A percentile compares a stretch with the other conserved stretches of the same genome.
Conservation (phyloP, 495 filamentous ascomycete species). For the Annulohypoxylon nitens region DNA sequence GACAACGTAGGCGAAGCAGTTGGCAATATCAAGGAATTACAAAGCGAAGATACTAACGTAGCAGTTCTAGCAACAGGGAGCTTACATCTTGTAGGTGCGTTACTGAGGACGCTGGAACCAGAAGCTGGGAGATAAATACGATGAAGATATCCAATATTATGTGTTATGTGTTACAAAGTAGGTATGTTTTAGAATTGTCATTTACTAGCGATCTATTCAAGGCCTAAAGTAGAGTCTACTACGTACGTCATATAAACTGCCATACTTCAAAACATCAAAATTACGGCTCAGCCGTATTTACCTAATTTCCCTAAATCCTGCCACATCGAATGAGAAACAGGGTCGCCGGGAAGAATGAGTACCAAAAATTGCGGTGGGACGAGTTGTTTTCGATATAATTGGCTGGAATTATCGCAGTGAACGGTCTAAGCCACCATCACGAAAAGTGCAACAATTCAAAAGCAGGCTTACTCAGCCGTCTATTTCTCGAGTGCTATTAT, state of each 20-base stretch:
- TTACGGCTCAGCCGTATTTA: too few relatives aligned
- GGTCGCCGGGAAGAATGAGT: too few relatives aligned
- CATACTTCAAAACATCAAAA: too few relatives aligned
- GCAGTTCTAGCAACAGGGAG: conserved; percentile 80
- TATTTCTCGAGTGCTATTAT: conserved; percentile 28
- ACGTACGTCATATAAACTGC: too few relatives aligned
- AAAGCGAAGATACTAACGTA: conserved; percentile 36
- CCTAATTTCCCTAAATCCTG: too few relatives aligned
- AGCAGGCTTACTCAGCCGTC: conserved; percentile 15
- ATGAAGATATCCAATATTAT: background rate
- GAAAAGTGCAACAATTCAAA: conserved; percentile 6
- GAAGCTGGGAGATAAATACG: conserved; percentile 44
- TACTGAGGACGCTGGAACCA: conserved; percentile 79
- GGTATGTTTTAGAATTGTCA: too few relatives aligned
- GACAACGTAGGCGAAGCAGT: conserved; percentile 52
- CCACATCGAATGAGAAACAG: too few relatives aligned
- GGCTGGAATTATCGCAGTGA: too few relatives aligned
- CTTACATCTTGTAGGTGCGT: conserved; percentile 86
- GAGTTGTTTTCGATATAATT: background rate
- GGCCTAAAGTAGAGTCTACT: too few relatives aligned
- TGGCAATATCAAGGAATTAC: conserved; percentile 38
- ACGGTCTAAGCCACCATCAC: too few relatives aligned
- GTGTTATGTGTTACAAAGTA: background rate
- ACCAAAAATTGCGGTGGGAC: too few relatives aligned
- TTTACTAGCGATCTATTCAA: too few relatives aligned